Evolutionary conservation across 768 basidiomycete species (phyloP).

Genomic region (Suillus bovinus): DNA sequence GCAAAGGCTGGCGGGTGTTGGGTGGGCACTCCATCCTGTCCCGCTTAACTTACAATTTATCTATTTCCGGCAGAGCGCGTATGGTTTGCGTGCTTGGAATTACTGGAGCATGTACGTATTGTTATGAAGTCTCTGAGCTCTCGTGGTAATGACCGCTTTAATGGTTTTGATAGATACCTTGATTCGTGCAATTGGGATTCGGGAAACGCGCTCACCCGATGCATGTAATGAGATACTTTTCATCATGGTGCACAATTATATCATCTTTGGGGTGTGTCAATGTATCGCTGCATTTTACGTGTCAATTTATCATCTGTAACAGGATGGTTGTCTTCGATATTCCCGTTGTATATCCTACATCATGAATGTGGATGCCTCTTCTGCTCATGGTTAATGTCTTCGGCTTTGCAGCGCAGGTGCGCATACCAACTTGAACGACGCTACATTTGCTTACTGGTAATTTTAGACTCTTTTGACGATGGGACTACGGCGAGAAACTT

Average conservation of each 20-base stretch:
- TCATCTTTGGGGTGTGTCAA: neutral
- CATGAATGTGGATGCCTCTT: slow-evolving; percentile 18
- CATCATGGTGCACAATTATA: slow-evolving; percentile 48
- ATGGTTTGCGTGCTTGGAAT: slow-evolving; percentile 59
- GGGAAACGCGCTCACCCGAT: slow-evolving; percentile 76
- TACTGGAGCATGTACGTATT: slow-evolving; percentile 65
- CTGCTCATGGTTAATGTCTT: slow-evolving; percentile 17
- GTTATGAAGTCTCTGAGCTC: too few relatives aligned
- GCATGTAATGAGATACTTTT: slow-evolving; percentile 71
- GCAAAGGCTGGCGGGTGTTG: slow-evolving; percentile 59
- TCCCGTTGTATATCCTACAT: slow-evolving; percentile 18
- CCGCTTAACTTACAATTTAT: neutral
- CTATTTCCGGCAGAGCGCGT: slow-evolving; percentile 39
- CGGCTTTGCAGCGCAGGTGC: slow-evolving; percentile 20
- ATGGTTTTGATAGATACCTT: slow-evolving; percentile 38
- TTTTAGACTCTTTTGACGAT: slow-evolving; percentile 53
- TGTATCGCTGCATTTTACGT: neutral
- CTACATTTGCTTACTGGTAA: neutral
- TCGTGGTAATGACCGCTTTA: neutral
- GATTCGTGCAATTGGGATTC: slow-evolving; percentile 68
- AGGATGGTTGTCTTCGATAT: slow-evolving; percentile 16
- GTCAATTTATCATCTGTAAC: neutral
- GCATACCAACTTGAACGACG: neutral
- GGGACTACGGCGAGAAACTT: slow-evolving; percentile 65
- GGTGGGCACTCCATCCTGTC: slow-evolving; percentile 29